Conservation (phyloP, 2,329 filamentous ascomycete species). For the Metarhizium anisopliae region DNA sequence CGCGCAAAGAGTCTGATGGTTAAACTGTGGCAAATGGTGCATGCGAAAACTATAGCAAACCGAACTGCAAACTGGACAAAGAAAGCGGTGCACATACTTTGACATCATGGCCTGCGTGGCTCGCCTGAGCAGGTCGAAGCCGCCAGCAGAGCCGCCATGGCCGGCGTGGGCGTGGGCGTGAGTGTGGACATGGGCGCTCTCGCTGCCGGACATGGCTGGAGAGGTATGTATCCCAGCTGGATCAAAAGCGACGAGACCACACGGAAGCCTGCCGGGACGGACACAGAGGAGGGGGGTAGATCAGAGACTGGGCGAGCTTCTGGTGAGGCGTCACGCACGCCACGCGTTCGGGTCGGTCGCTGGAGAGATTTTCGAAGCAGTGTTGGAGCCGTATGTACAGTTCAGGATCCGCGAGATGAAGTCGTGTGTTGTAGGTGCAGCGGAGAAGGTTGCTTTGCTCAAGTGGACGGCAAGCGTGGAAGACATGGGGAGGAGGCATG, state of each 20-base stretch:
- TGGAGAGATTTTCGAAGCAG: neutral
- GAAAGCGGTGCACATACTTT: conserved; percentile 37
- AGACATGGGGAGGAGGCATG: neutral
- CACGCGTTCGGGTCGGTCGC: neutral
- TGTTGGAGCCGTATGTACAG: neutral
- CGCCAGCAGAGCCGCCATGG: conserved; percentile 25
- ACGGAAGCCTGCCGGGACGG: neutral
- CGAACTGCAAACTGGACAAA: neutral
- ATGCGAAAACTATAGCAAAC: neutral
- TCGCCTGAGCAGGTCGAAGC: conserved; percentile 48
- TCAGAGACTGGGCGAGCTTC: neutral
- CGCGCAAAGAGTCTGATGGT: neutral
- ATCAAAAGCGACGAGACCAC: neutral
- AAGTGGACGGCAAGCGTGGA: neutral
- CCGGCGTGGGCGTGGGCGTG: conserved; percentile 12
- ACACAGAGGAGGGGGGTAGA: neutral
- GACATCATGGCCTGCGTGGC: conserved; percentile 58
- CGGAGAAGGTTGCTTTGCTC: neutral
- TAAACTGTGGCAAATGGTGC: neutral
- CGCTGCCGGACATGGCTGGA: conserved; percentile 40
- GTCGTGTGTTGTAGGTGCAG: neutral
- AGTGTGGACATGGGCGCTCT: conserved; percentile 17
- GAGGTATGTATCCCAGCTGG: neutral
- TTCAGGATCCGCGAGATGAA: neutral
- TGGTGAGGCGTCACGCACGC: neutral